A percentile compares a stretch with the other conserved stretches of the same genome.
Evolutionary conservation across 2,329 filamentous ascomycete genomes (phyloP).

Genomic region (Paraconiothyrium brasiliense): DNA sequence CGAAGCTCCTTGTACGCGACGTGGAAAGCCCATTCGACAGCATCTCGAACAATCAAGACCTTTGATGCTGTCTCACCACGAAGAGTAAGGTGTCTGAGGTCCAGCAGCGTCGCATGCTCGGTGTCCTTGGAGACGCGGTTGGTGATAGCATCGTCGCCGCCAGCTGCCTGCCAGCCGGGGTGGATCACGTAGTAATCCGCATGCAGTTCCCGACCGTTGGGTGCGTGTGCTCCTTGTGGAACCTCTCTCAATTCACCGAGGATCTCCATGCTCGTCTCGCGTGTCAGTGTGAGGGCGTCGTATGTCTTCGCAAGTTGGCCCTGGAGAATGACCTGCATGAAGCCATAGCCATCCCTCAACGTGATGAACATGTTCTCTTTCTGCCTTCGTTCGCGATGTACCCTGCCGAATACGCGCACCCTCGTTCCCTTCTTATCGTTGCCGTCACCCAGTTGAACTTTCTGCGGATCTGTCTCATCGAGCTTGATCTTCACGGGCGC

Average conservation of each 20-base stretch:
- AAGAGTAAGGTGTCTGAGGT: slow-evolving; percentile 84
- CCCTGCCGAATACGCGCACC: slow-evolving; percentile 82
- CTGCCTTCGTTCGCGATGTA: slow-evolving; percentile 82
- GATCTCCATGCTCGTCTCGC: slow-evolving; percentile 86
- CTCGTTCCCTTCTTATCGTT: slow-evolving; percentile 71
- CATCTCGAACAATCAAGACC: slow-evolving; percentile 86
- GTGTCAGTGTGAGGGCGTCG: slow-evolving; percentile 84
- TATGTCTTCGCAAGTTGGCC: slow-evolving; percentile 90
- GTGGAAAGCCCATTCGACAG: slow-evolving; percentile 82
- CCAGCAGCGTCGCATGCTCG: slow-evolving; percentile 77
- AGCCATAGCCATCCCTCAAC: slow-evolving; percentile 84
- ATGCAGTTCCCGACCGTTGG: slow-evolving; percentile 85
- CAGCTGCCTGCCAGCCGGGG: slow-evolving; percentile 74
- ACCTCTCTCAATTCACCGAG: slow-evolving; percentile 85
- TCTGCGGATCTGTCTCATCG: slow-evolving; percentile 70
- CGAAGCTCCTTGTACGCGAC: slow-evolving; percentile 79
- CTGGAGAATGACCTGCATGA: slow-evolving; percentile 83
- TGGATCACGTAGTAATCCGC: slow-evolving; percentile 87
- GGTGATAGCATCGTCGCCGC: slow-evolving; percentile 90
- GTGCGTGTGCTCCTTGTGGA: slow-evolving; percentile 78
- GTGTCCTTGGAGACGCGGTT: slow-evolving; percentile 77
- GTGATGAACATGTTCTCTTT: slow-evolving; percentile 88
- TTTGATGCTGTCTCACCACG: slow-evolving; percentile 85
- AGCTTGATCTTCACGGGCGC: slow-evolving; percentile 79
- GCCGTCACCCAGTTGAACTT: slow-evolving; percentile 63